Evolutionary conservation across 495 filamentous ascomycete species (phyloP).

Genomic region (Neurospora tetraspora): DNA sequence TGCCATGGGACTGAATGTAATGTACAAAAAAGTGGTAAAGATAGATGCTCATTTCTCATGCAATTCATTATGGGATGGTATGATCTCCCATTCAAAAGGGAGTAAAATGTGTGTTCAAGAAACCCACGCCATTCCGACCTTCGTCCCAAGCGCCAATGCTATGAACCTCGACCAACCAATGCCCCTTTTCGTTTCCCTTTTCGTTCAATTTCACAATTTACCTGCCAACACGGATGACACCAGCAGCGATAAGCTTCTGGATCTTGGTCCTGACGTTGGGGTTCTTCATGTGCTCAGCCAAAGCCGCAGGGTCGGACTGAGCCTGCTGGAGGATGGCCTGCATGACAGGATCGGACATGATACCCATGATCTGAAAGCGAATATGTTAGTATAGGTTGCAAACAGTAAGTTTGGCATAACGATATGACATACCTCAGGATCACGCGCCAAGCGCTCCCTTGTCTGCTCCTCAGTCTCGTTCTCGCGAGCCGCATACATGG

Average conservation of each 20-base stretch:
- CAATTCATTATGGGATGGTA: background rate
- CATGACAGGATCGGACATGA: conserved; percentile 94
- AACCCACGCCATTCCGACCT: background rate
- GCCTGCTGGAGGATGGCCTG: conserved; percentile 94
- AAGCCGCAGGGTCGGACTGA: conserved; percentile 80
- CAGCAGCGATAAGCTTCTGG: conserved; percentile 83
- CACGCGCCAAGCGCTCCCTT: conserved; percentile 78
- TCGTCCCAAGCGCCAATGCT: background rate
- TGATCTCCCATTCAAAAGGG: background rate
- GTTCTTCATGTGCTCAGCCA: conserved; percentile 97
- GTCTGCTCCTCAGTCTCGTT: conserved; percentile 97
- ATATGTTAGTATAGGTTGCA: conserved; percentile 21
- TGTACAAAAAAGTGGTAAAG: background rate
- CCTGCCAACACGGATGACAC: conserved; percentile 75
- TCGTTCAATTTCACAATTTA: conserved; percentile 12
- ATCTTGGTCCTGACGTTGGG: conserved; percentile 72
- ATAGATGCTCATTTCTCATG: conserved; percentile 4
- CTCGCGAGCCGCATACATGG: conserved; percentile 79
- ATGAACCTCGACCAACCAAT: background rate
- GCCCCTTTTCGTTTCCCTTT: background rate
- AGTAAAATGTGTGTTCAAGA: background rate
- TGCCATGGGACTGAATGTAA: background rate
- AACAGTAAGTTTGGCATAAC: background rate
- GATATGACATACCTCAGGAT: conserved; percentile 72
- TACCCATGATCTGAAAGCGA: conserved; percentile 60